phyloP scores from a whole-genome alignment of 2,329 filamentous ascomycete genomes.

The Colletotrichum tofieldiae region DNA sequence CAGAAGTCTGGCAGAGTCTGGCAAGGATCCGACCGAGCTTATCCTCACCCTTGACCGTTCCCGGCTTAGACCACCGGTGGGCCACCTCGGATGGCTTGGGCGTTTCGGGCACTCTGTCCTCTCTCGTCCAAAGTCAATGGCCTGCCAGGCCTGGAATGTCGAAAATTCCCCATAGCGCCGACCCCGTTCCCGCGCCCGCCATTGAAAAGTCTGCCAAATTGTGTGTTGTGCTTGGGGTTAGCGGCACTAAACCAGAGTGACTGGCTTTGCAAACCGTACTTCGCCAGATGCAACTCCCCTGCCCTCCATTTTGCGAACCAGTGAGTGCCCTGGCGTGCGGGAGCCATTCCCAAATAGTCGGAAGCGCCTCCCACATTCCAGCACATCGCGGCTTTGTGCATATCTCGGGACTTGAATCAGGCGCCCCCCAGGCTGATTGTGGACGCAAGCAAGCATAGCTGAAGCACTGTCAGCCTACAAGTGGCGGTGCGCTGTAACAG shows the following conservation, averaged over 20 bases:
- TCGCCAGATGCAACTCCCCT: conserved; percentile 18
- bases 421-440: conserved; percentile 3
- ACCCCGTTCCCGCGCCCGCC: background rate
- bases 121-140: conserved; percentile 20
- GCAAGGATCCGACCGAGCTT: conserved; percentile 38
- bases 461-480: background rate
- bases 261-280: conserved; percentile 3
- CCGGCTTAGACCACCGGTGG: conserved; percentile 34
- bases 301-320: conserved; percentile 18
- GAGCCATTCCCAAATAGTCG: conserved; percentile 24
- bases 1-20: background rate
- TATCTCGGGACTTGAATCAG: background rate
- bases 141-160: conserved; percentile 11
- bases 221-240: background rate
- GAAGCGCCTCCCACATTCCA: conserved; percentile 28
- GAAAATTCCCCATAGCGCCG: background rate
- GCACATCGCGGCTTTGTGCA: conserved; percentile 11
- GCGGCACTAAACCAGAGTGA: background rate
- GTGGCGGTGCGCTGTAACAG: conserved; percentile 7
- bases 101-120: conserved; percentile 6
- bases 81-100: conserved; percentile 23
- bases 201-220: background rate
- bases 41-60: conserved; percentile 35
- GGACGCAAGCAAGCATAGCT: background rate
- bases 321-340: conserved; percentile 18